Evolutionary conservation across 257 asterid genomes (phyloP).

Genomic region (Forsythia suspensa): DNA sequence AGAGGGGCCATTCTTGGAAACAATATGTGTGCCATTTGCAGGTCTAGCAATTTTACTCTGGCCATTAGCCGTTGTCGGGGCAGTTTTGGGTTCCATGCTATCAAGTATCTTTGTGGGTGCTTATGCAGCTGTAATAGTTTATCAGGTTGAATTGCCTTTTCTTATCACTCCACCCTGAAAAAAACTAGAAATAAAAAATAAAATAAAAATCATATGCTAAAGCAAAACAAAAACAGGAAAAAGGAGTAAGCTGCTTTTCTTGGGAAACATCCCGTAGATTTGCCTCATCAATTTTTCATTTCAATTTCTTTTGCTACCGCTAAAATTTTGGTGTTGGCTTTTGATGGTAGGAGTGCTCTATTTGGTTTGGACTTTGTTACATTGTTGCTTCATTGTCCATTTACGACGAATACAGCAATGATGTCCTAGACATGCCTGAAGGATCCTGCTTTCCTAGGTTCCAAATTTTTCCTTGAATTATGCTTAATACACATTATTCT

Average conservation of each 20-base stretch:
- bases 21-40: slow-evolving; percentile 93
- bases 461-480: neutral
- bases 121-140: slow-evolving; percentile 84
- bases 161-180: neutral
- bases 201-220: neutral
- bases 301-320: neutral
- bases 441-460: slow-evolving; percentile 98
- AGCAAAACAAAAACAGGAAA: too few species aligned
- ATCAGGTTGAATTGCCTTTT: slow-evolving; percentile 59
- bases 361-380: slow-evolving; percentile 87
- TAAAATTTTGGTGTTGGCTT: slow-evolving; percentile 9
- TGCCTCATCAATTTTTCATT: neutral
- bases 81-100: slow-evolving; percentile 69
- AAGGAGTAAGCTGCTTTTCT: too few species aligned
- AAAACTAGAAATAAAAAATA: neutral
- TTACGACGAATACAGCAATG: slow-evolving; percentile 94
- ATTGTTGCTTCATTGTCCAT: slow-evolving; percentile 82
- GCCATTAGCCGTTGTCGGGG: slow-evolving; percentile 95
- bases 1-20: slow-evolving; percentile 95
- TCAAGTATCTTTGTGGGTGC: slow-evolving; percentile 83
- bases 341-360: slow-evolving; percentile 71
- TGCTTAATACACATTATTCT: neutral
- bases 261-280: too few species aligned
- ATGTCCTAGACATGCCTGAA: slow-evolving; percentile 88
- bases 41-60: slow-evolving; percentile 94